phyloP scores from a whole-genome alignment of 345 rosid species.

The Hypericum androsaemum region DNA sequence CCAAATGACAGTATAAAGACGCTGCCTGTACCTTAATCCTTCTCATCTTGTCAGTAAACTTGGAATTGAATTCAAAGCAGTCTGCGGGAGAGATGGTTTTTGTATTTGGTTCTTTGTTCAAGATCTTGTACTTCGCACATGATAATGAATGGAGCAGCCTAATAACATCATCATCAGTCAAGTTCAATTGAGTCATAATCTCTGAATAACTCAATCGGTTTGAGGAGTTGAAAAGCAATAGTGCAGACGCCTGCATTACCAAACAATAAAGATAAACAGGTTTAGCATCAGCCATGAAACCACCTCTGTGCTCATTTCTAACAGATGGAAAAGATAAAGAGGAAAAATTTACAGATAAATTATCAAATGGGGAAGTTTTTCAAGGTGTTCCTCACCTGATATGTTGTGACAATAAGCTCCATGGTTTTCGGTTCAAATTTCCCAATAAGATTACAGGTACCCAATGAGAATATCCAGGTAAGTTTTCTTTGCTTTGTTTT shows the following conservation, averaged over 20 bases:
- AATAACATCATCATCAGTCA: constrained; percentile 25
- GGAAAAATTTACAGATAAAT: no score
- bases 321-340: no score
- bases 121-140: constrained; percentile 34
- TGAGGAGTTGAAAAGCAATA: constrained; percentile 30
- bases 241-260: constrained; percentile 24
- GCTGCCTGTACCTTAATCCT: constrained; percentile 31
- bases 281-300: neutral
- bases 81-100: constrained; percentile 26
- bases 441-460: constrained; percentile 51
- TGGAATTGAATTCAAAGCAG: constrained; percentile 27
- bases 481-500: constrained; percentile 49
- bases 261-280: neutral
- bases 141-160: constrained; percentile 38
- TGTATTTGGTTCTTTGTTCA: constrained; percentile 29
- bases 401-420: constrained; percentile 48
- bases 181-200: constrained; percentile 26
- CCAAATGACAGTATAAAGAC: neutral
- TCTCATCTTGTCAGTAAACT: constrained; percentile 32
- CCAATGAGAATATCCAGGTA: constrained; percentile 60
- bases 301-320: no score
- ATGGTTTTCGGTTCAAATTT: constrained; percentile 49
- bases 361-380: no score
- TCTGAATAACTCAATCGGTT: constrained; percentile 32
- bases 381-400: constrained; percentile 13